Evolutionary conservation across 176 grass and related monocot genomes (phyloP).

Genomic region (Neostapfia colusana): DNA sequence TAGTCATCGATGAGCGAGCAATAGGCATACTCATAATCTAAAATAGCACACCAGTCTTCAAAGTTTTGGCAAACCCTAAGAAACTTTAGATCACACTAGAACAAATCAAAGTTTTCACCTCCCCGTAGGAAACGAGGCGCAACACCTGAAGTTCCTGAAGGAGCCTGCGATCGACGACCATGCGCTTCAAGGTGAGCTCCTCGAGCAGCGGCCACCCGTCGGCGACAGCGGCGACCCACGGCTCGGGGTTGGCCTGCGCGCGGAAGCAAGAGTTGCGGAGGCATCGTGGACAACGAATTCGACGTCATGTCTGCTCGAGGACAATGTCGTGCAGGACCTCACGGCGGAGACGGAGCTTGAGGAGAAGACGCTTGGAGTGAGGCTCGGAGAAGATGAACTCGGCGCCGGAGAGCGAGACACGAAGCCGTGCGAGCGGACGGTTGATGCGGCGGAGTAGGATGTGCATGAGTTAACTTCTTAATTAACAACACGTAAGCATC

Average conservation of each 20-base stretch:
- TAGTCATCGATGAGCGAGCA: no score
- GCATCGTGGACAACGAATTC: constrained; percentile 78
- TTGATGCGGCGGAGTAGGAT: constrained; percentile 78
- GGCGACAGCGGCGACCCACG: constrained; percentile 71
- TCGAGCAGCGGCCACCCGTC: no score
- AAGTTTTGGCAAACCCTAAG: no score
- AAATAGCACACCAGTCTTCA: no score
- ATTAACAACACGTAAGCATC: constrained; percentile 79
- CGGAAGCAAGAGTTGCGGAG: constrained; percentile 65
- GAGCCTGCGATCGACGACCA: no score
- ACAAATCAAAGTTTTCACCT: no score
- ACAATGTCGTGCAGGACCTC: constrained; percentile 70
- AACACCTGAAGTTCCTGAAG: no score
- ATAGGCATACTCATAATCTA: no score
- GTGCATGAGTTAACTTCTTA: constrained; percentile 56
- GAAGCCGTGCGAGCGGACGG: constrained; percentile 58
- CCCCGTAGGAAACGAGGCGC: no score
- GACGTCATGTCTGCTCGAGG: constrained; percentile 75
- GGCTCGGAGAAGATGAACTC: no score
- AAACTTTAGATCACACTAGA: no score
- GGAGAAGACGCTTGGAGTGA: constrained; percentile 94
- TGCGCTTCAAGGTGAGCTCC: no score
- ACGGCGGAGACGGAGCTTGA: constrained; percentile 80
- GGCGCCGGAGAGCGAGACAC: constrained; percentile 63
- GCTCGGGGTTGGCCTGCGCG: constrained; percentile 75